Evolutionary conservation across 345 rosid species (phyloP).

Genomic region (Mangifera indica): DNA sequence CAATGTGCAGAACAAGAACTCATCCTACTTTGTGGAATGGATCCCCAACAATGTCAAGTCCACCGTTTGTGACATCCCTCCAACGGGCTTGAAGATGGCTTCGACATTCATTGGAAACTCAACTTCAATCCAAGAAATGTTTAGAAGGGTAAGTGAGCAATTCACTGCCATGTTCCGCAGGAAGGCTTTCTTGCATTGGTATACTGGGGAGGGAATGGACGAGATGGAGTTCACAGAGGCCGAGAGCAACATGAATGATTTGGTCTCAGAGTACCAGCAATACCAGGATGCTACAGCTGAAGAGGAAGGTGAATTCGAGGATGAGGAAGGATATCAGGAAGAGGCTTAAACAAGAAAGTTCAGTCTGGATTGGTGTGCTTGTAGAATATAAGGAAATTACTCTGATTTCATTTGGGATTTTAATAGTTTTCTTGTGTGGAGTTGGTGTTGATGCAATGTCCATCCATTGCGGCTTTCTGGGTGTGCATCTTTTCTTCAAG

Average conservation of each 20-base stretch:
- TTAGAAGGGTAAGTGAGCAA: constrained; percentile 77
- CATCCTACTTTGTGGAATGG: constrained; percentile 83
- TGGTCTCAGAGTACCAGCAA: constrained; percentile 79
- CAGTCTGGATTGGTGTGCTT: background rate
- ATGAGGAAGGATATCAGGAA: constrained; percentile 51
- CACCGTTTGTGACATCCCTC: constrained; percentile 80
- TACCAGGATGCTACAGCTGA: constrained; percentile 85
- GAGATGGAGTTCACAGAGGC: constrained; percentile 89
- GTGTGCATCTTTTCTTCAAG: background rate
- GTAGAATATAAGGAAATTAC: background rate
- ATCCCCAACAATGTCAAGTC: constrained; percentile 83
- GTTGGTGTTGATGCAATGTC: constrained; percentile 10
- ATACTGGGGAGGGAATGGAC: constrained; percentile 83
- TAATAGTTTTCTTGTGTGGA: background rate
- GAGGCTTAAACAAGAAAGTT: constrained; percentile 31
- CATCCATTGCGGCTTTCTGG: constrained; percentile 6
- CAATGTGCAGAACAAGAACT: constrained; percentile 81
- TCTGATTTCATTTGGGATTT: background rate
- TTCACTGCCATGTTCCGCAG: constrained; percentile 91
- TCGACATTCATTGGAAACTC: constrained; percentile 77
- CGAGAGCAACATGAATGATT: constrained; percentile 79
- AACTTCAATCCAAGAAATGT: constrained; percentile 82
- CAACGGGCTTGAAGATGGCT: constrained; percentile 74
- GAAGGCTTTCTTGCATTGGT: constrained; percentile 90
- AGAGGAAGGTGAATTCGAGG: constrained; percentile 61